Conservation (phyloP, 441 rosid species). For the Hura crepitans region DNA sequence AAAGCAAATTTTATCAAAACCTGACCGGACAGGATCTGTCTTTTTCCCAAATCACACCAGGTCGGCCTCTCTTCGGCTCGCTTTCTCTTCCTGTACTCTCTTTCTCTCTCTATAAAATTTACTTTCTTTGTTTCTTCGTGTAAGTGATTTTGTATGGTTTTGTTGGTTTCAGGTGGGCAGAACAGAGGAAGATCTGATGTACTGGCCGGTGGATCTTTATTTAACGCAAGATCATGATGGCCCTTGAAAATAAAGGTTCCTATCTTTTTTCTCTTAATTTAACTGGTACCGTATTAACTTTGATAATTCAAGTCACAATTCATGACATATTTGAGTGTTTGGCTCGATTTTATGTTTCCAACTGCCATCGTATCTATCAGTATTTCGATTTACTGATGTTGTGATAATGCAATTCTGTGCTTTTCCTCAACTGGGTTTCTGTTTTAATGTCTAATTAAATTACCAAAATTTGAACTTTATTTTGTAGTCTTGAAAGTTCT, state of each 20-base stretch:
- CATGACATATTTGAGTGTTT: conserved; percentile 6
- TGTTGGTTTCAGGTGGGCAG: conserved; percentile 24
- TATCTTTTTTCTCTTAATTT: background rate
- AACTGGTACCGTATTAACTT: background rate
- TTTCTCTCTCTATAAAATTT: background rate
- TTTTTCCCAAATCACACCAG: conserved; percentile 32
- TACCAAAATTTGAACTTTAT: background rate
- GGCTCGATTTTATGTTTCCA: background rate
- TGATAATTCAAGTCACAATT: background rate
- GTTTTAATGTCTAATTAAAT: background rate
- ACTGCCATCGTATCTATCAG: background rate
- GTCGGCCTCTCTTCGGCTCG: conserved; percentile 13
- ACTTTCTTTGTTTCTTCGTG: background rate
- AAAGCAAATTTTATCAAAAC: too few relatives aligned
- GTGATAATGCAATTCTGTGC: background rate
- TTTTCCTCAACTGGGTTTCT: background rate
- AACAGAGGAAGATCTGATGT: conserved; percentile 49
- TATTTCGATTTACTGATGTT: background rate
- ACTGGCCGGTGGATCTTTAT: conserved; percentile 50
- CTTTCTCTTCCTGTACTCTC: conserved; percentile 11
- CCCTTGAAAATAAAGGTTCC: conserved; percentile 45
- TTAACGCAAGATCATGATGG: conserved; percentile 41
- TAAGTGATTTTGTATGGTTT: conserved; percentile 8
- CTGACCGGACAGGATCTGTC: too few relatives aligned
- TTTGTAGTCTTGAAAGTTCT: background rate